Evolutionary conservation across 768 basidiomycete genomes (phyloP).

Genomic region (Amylocystis lapponica): DNA sequence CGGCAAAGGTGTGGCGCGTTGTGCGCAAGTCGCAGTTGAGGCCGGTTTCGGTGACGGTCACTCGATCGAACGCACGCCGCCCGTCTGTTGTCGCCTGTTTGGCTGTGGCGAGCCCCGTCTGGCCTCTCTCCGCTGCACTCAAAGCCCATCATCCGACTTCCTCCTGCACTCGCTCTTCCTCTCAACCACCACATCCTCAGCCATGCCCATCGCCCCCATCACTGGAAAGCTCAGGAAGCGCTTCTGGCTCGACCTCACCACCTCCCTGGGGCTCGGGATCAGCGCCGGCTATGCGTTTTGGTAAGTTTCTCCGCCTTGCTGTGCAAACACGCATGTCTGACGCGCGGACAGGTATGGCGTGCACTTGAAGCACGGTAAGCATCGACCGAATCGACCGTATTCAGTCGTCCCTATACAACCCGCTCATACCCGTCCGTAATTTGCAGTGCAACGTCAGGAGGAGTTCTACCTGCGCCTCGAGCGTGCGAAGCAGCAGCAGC

Average conservation of each 20-base stretch:
- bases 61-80: slow-evolving; percentile 6
- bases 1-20: slow-evolving; percentile 7
- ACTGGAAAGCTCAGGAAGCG: slow-evolving; percentile 91
- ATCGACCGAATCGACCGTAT: background rate
- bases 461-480: slow-evolving; percentile 84
- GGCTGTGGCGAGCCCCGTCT: slow-evolving; percentile 11
- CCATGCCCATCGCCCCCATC: slow-evolving; percentile 86
- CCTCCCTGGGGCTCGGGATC: slow-evolving; percentile 71
- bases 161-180: slow-evolving; percentile 18
- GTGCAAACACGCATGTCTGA: slow-evolving; percentile 8
- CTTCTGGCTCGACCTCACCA: slow-evolving; percentile 79
- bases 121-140: slow-evolving; percentile 3
- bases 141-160: slow-evolving; percentile 10
- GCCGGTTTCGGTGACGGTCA: slow-evolving; percentile 4
- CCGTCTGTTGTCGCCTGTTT: slow-evolving; percentile 20
- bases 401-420: background rate
- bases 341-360: slow-evolving; percentile 62
- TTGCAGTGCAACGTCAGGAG: slow-evolving; percentile 74
- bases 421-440: background rate
- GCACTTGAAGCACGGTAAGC: slow-evolving; percentile 74
- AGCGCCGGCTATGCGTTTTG: slow-evolving; percentile 77
- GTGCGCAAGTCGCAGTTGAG: slow-evolving; percentile 2
- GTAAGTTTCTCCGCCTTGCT: slow-evolving; percentile 41
- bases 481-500: slow-evolving; percentile 39
- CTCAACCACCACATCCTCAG: slow-evolving; percentile 17